These are phyloP conservation scores for Heliamphora pulchella DNA, from an alignment of 179 eudicot species.

Conservation along the genomic window DNA sequence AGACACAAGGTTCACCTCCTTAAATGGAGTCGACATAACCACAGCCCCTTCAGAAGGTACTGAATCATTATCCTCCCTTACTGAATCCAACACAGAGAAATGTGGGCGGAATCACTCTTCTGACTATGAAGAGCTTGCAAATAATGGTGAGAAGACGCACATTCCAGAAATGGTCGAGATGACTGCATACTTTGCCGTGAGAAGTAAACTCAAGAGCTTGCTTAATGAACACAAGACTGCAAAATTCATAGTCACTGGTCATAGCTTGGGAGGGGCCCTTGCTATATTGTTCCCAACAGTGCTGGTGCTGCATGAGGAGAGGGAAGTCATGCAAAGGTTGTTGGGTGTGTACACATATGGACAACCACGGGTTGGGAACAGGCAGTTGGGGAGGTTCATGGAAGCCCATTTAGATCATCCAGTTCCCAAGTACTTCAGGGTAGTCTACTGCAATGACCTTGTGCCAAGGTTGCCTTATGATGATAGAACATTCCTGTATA, in stretches of 20 bases:
- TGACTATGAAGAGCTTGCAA: neutral
- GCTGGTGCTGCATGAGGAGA: slow-evolving; percentile 56
- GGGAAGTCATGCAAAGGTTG: slow-evolving; percentile 41
- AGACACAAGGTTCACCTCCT: slow-evolving; percentile 9
- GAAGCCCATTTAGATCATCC: slow-evolving; percentile 38
- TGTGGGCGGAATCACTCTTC: neutral
- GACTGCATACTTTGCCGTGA: slow-evolving; percentile 67
- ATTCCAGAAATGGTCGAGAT: slow-evolving; percentile 33
- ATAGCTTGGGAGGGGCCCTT: slow-evolving; percentile 85
- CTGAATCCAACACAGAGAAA: neutral
- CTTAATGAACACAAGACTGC: slow-evolving; percentile 54
- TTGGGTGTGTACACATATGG: slow-evolving; percentile 73
- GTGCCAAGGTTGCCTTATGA: slow-evolving; percentile 91
- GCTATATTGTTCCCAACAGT: slow-evolving; percentile 67
- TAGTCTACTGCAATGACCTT: slow-evolving; percentile 79
- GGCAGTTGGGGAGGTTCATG: slow-evolving; percentile 47
- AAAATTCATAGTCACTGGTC: slow-evolving; percentile 74
- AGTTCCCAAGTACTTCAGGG: slow-evolving; percentile 46
- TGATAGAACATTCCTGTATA: slow-evolving; percentile 59
- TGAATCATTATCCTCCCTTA: neutral
- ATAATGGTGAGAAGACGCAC: slow-evolving; percentile 5
- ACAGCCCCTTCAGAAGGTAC: slow-evolving; percentile 10
- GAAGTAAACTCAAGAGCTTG: slow-evolving; percentile 47
- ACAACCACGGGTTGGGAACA: slow-evolving; percentile 75
- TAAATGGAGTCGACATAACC: neutral